These are phyloP conservation scores for Populus deltoides DNA, from an alignment of 345 rosid genomes.

Conservation along the genomic window DNA sequence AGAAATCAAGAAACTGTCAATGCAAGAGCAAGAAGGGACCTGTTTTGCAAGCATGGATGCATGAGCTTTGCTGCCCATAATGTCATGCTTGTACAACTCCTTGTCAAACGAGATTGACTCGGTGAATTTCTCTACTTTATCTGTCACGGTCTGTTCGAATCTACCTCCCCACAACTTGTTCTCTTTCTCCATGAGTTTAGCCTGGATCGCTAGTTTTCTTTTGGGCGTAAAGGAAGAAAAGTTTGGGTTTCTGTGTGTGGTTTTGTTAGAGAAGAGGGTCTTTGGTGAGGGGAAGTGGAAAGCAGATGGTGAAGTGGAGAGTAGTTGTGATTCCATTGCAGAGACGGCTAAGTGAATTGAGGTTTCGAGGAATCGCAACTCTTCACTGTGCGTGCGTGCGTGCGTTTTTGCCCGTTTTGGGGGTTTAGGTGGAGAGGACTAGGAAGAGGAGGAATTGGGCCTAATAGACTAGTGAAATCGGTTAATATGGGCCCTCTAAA, in stretches of 20 bases:
- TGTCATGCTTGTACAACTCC: slow-evolving; percentile 81
- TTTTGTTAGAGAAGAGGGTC: not conserved
- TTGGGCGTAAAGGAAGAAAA: not conserved
- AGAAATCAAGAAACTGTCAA: not conserved
- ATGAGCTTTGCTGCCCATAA: slow-evolving; percentile 90
- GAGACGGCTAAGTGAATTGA: not conserved
- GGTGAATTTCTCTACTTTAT: slow-evolving; percentile 80
- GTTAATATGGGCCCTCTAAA: too few relatives aligned
- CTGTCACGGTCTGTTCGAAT: slow-evolving; percentile 85
- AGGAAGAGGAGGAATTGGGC: too few relatives aligned
- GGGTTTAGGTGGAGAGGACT: too few relatives aligned
- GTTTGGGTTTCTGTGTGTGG: not conserved
- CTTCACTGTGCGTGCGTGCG: too few relatives aligned
- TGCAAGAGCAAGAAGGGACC: slow-evolving; percentile 32
- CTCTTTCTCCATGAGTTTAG: slow-evolving; percentile 42
- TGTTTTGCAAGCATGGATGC: slow-evolving; percentile 89
- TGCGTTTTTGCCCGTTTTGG: too few relatives aligned
- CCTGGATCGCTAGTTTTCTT: too few relatives aligned
- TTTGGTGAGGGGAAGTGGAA: not conserved
- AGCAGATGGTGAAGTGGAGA: not conserved
- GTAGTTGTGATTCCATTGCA: not conserved
- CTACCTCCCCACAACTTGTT: slow-evolving; percentile 95
- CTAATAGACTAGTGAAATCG: too few relatives aligned
- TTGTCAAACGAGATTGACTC: slow-evolving; percentile 92
- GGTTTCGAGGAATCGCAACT: not conserved